Percentiles rank a stretch among this genome's conserved stretches.
phyloP scores from a whole-genome alignment of 73 alveolate species.

The Uronychia binucleata region DNA sequence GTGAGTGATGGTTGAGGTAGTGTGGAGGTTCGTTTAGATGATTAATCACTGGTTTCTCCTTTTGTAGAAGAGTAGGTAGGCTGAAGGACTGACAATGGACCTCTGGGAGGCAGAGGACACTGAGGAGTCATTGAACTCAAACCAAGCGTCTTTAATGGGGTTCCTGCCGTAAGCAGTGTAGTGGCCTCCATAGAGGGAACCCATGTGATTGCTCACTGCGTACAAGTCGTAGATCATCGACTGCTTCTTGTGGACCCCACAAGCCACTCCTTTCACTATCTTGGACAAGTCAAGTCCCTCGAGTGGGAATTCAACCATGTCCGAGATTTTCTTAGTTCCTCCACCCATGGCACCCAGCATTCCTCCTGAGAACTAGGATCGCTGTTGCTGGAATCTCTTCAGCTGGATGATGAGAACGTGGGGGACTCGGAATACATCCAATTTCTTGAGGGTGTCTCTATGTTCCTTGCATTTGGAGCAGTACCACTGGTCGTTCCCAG shows the following conservation, averaged over 20 bases:
- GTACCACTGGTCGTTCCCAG: conserved; percentile 88
- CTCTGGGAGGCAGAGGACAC: conserved; percentile 52
- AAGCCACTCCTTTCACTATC: conserved; percentile 59
- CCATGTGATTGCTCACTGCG: conserved; percentile 96
- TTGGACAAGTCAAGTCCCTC: conserved; percentile 77
- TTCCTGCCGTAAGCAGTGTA: conserved; percentile 94
- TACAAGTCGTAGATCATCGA: conserved; percentile 88
- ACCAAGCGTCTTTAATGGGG: conserved; percentile 79
- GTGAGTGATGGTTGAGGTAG: conserved; percentile 77
- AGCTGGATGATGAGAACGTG: conserved; percentile 75
- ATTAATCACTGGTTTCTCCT: no score
- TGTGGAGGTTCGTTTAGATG: no score
- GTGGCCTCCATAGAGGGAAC: conserved; percentile 97
- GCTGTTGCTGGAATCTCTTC: conserved; percentile 67
- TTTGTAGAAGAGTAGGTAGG: conserved; percentile 78
- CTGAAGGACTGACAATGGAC: conserved; percentile 68
- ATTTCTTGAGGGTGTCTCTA: conserved; percentile 71
- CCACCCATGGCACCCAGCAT: conserved; percentile 8
- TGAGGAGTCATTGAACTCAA: conserved; percentile 88
- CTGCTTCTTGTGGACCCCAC: conserved; percentile 59
- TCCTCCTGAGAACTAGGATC: conserved; percentile 4
- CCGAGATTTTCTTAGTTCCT: conserved; percentile 47
- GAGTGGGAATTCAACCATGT: conserved; percentile 69
- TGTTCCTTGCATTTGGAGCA: conserved; percentile 87
- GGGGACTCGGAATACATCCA: conserved; percentile 84